phyloP scores from a whole-genome alignment of 305 asterid genomes.

The Fraxinus floribunda region DNA sequence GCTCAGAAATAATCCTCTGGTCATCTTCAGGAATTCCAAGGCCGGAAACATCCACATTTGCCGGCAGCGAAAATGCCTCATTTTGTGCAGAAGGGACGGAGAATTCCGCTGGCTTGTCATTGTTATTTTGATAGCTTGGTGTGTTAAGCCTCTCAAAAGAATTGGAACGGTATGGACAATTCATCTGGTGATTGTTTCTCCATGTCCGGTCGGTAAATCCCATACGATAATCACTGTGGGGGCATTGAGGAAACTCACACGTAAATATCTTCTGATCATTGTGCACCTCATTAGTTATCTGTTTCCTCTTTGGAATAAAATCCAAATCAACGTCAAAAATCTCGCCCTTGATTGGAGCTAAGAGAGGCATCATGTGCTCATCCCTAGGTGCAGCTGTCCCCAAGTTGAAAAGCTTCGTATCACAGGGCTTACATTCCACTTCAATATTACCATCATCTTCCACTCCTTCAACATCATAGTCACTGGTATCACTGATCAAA shows the following conservation, averaged over 20 bases:
- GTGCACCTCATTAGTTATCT: slow-evolving; percentile 26
- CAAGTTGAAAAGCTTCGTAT: slow-evolving; percentile 28
- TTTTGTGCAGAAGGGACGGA: slow-evolving; percentile 17
- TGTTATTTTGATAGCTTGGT: slow-evolving; percentile 28
- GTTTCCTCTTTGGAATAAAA: slow-evolving; percentile 48
- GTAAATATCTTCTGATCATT: slow-evolving; percentile 35
- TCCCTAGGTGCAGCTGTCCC: slow-evolving; percentile 25
- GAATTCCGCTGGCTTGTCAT: slow-evolving; percentile 24
- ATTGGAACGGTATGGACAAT: slow-evolving; percentile 43
- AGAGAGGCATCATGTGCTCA: slow-evolving; percentile 24
- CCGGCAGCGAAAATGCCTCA: slow-evolving; percentile 23
- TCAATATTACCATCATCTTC: slow-evolving; percentile 32
- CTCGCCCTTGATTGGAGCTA: slow-evolving; percentile 53
- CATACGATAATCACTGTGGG: slow-evolving; percentile 43
- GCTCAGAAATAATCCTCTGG: slow-evolving; percentile 47
- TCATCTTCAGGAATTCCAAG: slow-evolving; percentile 60
- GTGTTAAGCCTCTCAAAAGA: slow-evolving; percentile 22
- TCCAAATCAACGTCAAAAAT: slow-evolving; percentile 38
- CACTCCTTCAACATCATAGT: slow-evolving; percentile 60
- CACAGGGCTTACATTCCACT: slow-evolving; percentile 39
- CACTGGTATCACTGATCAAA: slow-evolving; percentile 35
- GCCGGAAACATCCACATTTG: slow-evolving; percentile 27
- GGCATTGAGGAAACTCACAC: slow-evolving; percentile 58
- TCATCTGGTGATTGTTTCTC: slow-evolving; percentile 58
- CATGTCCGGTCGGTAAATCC: slow-evolving; percentile 49